These are phyloP conservation scores for Eucalyptus virginea DNA, from an alignment of 345 rosid genomes.

Conservation along the genomic window DNA sequence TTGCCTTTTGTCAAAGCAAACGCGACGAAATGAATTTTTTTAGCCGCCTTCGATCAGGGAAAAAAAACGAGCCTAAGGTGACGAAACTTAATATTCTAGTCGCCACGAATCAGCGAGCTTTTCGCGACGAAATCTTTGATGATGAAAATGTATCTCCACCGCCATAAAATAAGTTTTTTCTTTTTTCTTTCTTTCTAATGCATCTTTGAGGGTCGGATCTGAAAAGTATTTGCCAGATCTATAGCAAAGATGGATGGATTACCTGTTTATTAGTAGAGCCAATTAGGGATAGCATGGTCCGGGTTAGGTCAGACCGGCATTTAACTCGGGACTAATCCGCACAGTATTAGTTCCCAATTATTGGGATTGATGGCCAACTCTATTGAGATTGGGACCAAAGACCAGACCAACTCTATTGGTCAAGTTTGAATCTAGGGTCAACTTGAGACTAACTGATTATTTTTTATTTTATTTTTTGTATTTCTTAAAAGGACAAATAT, in stretches of 20 bases:
- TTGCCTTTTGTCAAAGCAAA: not conserved
- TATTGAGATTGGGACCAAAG: no score
- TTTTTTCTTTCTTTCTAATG: not conserved
- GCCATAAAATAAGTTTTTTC: no score
- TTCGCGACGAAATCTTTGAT: not conserved
- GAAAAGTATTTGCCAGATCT: not conserved
- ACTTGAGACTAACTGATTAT: no score
- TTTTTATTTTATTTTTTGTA: not conserved
- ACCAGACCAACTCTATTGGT: not conserved
- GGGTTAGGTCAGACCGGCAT: rapidly evolving
- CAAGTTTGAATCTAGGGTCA: rapidly evolving
- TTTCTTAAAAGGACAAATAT: not conserved
- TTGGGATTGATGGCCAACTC: no score
- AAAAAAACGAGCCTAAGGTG: not conserved
- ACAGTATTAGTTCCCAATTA: no score
- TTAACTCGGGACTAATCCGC: not conserved
- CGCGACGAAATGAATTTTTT: not conserved
- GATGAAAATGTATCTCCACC: not conserved
- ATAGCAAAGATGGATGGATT: not conserved
- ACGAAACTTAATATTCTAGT: not conserved
- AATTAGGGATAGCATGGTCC: not conserved
- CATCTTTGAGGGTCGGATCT: not conserved
- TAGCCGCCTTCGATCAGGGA: no score
- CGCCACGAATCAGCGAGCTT: not conserved
- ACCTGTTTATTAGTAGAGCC: not conserved